A percentile compares a stretch with the other conserved stretches of the same genome.
Evolutionary conservation across 106 monocot species (phyloP).

Genomic region (Phalaenopsis equestris): DNA sequence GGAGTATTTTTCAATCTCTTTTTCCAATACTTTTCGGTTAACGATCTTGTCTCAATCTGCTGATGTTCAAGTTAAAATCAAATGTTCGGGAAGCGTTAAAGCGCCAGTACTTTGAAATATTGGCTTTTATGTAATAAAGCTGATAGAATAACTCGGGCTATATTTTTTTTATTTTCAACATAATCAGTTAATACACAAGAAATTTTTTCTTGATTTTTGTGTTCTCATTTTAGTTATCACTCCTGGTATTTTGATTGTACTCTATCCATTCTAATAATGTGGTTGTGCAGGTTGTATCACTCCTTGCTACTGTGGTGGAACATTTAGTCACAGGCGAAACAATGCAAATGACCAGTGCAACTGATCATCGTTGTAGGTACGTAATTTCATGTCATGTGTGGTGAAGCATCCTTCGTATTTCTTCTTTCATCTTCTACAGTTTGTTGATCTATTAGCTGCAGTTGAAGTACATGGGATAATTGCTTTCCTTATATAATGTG

Average conservation of each 20-base stretch:
- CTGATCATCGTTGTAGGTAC: conserved; percentile 72
- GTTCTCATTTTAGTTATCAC: background rate
- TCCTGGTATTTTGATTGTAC: background rate
- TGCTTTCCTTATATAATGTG: no score
- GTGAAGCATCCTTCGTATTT: no score
- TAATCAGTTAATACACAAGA: no score
- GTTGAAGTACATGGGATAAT: no score
- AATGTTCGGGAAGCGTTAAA: no score
- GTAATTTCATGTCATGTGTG: background rate
- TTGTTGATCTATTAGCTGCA: no score
- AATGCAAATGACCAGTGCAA: conserved; percentile 81
- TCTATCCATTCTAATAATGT: background rate
- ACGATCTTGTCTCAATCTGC: no score
- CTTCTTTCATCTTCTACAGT: background rate
- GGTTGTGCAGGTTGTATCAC: conserved; percentile 60
- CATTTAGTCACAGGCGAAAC: conserved; percentile 95
- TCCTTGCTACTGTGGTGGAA: conserved; percentile 82
- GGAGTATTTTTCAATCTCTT: no score
- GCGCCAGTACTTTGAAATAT: background rate
- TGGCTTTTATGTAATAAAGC: background rate
- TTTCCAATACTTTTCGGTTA: no score
- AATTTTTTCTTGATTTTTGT: background rate
- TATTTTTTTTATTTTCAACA: no score
- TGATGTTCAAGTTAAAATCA: no score
- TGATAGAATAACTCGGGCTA: no score